Evolutionary conservation across 345 rosid species (phyloP).

Genomic region (Turnera subulata): DNA sequence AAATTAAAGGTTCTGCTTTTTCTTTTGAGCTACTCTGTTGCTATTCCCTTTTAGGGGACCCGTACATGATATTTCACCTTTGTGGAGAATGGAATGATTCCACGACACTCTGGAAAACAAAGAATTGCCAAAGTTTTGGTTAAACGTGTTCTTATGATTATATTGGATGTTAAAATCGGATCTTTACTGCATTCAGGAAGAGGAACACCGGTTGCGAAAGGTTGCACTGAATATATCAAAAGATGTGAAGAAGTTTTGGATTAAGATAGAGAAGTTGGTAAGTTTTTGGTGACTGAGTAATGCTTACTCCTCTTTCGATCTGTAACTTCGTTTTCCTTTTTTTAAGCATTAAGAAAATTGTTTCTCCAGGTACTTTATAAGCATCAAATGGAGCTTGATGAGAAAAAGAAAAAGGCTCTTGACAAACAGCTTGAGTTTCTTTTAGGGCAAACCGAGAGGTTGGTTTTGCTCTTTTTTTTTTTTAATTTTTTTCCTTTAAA

Average conservation of each 20-base stretch:
- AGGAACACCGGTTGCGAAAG: conserved; percentile 81
- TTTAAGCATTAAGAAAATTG: conserved; percentile 16
- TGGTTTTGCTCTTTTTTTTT: not conserved
- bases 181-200: conserved; percentile 61
- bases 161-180: not conserved
- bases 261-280: conserved; percentile 97
- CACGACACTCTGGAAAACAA: not conserved
- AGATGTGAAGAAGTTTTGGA: conserved; percentile 97
- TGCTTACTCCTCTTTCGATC: conserved; percentile 6
- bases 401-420: conserved; percentile 92
- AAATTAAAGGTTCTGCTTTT: conserved; percentile 73
- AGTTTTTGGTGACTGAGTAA: conserved; percentile 23
- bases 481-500: no score
- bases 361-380: conserved; percentile 82
- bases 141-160: not conserved
- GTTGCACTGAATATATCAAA: conserved; percentile 86
- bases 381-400: conserved; percentile 92
- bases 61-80: not conserved
- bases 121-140: not conserved
- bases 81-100: no score
- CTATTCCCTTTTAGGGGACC: not conserved
- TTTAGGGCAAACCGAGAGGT: conserved; percentile 99
- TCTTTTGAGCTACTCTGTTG: not conserved
- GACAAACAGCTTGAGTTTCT: conserved; percentile 97
- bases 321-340: conserved; percentile 16